Evolutionary conservation across 2,329 filamentous ascomycete genomes (phyloP).

Genomic region (Hypoxylon sp.): DNA sequence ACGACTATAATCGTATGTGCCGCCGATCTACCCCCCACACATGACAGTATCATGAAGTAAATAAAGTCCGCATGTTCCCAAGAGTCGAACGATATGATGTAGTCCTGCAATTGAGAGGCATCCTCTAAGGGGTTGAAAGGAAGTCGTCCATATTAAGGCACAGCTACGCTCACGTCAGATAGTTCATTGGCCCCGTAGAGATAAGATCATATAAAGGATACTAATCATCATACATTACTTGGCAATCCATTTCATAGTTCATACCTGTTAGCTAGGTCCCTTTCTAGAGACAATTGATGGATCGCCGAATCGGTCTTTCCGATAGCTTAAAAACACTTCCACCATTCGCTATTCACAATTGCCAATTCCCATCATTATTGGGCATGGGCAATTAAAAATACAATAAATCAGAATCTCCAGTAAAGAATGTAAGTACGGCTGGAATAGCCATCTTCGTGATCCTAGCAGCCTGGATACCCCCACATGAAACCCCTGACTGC

Average conservation of each 20-base stretch:
- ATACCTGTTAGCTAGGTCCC: no score
- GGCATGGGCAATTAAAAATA: neutral
- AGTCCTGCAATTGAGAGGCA: conserved; percentile 7
- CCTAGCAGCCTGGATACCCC: neutral
- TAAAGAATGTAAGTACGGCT: no score
- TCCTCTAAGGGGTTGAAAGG: neutral
- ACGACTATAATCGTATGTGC: conserved; percentile 10
- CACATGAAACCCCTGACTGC: conserved; percentile 9
- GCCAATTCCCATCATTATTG: neutral
- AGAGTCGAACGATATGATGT: conserved; percentile 11
- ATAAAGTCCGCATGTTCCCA: conserved; percentile 4
- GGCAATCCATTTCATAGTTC: no score
- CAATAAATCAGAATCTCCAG: no score
- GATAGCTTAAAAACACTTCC: neutral
- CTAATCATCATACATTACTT: neutral
- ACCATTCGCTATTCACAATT: neutral
- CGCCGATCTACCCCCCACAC: conserved; percentile 24
- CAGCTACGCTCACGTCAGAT: conserved; percentile 7
- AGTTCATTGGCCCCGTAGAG: neutral
- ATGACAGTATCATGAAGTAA: conserved; percentile 23
- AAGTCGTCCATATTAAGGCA: neutral
- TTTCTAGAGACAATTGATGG: neutral
- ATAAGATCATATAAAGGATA: neutral
- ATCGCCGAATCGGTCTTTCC: neutral
- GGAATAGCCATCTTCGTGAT: conserved; percentile 5